Evolutionary conservation across 441 rosid species (phyloP).

Genomic region (Manihot esculenta): DNA sequence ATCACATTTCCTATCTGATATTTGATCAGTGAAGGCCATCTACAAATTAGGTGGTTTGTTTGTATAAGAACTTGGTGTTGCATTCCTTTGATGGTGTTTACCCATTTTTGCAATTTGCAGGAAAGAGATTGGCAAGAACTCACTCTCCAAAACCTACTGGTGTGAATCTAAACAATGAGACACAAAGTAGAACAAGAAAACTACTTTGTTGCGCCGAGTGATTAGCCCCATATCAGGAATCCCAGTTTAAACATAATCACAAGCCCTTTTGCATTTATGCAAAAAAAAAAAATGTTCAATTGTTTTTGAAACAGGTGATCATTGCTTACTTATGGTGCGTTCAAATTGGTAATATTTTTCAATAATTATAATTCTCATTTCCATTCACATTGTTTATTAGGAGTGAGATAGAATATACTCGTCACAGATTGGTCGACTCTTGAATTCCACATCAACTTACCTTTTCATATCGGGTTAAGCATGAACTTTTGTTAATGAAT

Average conservation of each 20-base stretch:
- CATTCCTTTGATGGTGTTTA: neutral
- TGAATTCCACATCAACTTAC: no score
- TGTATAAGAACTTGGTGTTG: neutral
- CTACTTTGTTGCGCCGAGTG: constrained; percentile 44
- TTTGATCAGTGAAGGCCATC: neutral
- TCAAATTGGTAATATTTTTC: no score
- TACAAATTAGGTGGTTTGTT: neutral
- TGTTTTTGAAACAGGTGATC: neutral
- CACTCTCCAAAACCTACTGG: constrained; percentile 39
- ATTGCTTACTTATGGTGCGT: no score
- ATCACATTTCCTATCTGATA: neutral
- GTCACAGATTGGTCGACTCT: no score
- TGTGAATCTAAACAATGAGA: constrained; percentile 37
- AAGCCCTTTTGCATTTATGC: neutral
- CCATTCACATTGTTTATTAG: no score
- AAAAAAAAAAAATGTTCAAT: neutral
- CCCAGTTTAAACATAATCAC: neutral
- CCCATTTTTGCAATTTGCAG: constrained; percentile 29
- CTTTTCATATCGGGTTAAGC: neutral
- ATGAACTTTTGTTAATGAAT: constrained; percentile 15
- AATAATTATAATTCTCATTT: no score
- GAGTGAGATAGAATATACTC: no score
- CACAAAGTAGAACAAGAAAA: constrained; percentile 33
- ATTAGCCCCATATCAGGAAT: neutral
- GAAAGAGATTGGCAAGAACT: constrained; percentile 46